A percentile compares a stretch with the other conserved stretches of the same genome.
phyloP scores from a whole-genome alignment of 352 stramenopile genomes.

The Pythium dissimile region DNA sequence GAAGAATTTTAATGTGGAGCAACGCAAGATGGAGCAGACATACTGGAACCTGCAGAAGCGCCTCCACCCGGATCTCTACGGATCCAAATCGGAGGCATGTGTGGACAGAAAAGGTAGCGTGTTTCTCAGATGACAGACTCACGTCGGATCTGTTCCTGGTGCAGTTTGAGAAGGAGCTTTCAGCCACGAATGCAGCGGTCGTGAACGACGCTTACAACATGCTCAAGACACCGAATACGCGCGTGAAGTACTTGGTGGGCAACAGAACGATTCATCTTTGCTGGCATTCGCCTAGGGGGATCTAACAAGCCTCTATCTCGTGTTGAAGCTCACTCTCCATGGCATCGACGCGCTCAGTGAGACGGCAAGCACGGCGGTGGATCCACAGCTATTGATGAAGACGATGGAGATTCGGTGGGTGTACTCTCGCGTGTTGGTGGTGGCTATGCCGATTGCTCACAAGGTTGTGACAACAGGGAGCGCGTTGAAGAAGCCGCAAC shows the following conservation, averaged over 20 bases:
- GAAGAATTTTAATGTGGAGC: constrained; percentile 78
- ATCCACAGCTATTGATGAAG: constrained; percentile 73
- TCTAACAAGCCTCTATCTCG: constrained; percentile 35
- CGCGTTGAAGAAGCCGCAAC: constrained; percentile 58
- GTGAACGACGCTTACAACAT: constrained; percentile 88
- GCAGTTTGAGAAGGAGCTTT: constrained; percentile 81
- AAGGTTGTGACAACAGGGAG: too few species aligned
- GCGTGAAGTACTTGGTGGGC: constrained; percentile 86
- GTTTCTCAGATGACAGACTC: too few species aligned
- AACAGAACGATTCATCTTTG: constrained; percentile 5
- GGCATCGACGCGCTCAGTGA: constrained; percentile 80
- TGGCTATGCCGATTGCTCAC: too few species aligned
- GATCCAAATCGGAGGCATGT: constrained; percentile 78
- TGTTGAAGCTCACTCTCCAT: constrained; percentile 66
- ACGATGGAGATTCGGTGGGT: constrained; percentile 83
- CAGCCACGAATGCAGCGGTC: constrained; percentile 68
- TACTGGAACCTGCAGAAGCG: constrained; percentile 88
- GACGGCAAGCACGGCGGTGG: constrained; percentile 67
- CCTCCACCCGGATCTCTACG: constrained; percentile 80
- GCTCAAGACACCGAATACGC: constrained; percentile 82
- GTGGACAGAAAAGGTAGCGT: background rate
- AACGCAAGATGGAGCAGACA: constrained; percentile 79
- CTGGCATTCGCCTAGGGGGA: background rate
- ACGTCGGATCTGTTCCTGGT: too few species aligned
- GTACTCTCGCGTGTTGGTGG: too few species aligned